A percentile compares a stretch with the other conserved stretches of the same genome.
Conservation (phyloP, 75 land plant species). For the Selaginella tamariscina region DNA sequence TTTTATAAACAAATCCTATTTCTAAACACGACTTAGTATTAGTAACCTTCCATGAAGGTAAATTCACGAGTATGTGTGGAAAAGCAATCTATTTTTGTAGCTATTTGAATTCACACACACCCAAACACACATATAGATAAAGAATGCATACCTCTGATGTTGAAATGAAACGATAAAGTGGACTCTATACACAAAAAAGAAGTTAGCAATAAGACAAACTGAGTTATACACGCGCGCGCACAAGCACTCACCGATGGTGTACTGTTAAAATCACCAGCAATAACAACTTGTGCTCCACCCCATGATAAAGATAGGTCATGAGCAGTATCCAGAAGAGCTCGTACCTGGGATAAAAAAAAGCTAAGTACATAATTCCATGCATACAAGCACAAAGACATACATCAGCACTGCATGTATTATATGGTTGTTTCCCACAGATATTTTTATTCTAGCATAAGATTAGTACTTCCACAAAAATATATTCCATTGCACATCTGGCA, state of each 20-base stretch:
- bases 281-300: constrained; percentile 47
- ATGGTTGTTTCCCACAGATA: too few relatives aligned
- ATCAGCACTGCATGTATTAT: too few relatives aligned
- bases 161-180: constrained; percentile 2
- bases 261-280: constrained; percentile 83
- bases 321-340: constrained; percentile 54
- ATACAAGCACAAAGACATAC: neutral
- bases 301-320: constrained; percentile 48
- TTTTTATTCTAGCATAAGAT: too few relatives aligned
- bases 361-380: neutral
- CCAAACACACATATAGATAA: too few relatives aligned
- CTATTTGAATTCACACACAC: too few relatives aligned
- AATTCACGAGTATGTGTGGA: too few relatives aligned
- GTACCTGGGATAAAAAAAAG: constrained; percentile 33
- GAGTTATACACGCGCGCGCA: neutral
- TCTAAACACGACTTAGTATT: too few relatives aligned
- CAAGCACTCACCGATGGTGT: constrained; percentile 46
- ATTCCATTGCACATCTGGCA: too few relatives aligned
- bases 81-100: too few relatives aligned
- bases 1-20: too few relatives aligned
- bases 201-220: neutral
- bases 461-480: too few relatives aligned
- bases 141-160: neutral
- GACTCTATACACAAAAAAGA: constrained; percentile 10
- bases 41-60: too few relatives aligned